Conservation (phyloP, 2,329 filamentous ascomycete species). For the Aspergillus novofumigatus region DNA sequence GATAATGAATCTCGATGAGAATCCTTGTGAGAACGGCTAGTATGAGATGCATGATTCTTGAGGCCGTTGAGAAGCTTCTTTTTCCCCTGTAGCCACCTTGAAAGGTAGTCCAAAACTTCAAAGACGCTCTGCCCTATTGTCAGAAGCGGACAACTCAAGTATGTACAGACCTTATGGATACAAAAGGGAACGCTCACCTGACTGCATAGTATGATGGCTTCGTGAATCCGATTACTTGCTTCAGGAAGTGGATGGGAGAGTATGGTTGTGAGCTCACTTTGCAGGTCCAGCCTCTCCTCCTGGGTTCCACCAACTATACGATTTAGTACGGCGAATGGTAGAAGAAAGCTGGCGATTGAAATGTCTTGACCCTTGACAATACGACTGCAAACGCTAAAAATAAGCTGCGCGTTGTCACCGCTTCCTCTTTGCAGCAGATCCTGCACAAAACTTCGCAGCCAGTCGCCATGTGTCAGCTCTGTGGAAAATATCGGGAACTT, state of each 20-base stretch:
- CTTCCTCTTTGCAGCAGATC: slow-evolving; percentile 78
- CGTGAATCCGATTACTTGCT: slow-evolving; percentile 56
- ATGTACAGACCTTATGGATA: neutral
- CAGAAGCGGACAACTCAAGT: neutral
- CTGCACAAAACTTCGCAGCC: slow-evolving; percentile 75
- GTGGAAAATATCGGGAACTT: slow-evolving; percentile 75
- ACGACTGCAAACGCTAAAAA: slow-evolving; percentile 77
- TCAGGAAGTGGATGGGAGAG: slow-evolving; percentile 60
- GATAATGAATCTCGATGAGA: slow-evolving; percentile 22
- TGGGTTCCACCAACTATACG: slow-evolving; percentile 70
- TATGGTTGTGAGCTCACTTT: slow-evolving; percentile 70
- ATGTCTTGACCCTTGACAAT: slow-evolving; percentile 83
- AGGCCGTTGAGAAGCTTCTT: slow-evolving; percentile 47
- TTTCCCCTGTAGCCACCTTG: slow-evolving; percentile 82
- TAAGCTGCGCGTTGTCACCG: slow-evolving; percentile 65
- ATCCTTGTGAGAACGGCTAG: slow-evolving; percentile 27
- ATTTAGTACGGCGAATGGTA: slow-evolving; percentile 84
- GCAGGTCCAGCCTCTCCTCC: slow-evolving; percentile 60
- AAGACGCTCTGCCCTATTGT: slow-evolving; percentile 67
- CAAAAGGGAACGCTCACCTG: slow-evolving; percentile 56
- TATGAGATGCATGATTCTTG: slow-evolving; percentile 22
- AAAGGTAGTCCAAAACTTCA: slow-evolving; percentile 83
- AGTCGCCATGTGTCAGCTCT: slow-evolving; percentile 67
- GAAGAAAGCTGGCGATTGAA: slow-evolving; percentile 77
- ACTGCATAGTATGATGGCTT: slow-evolving; percentile 78